Conservation (phyloP, 208 protist genomes). For the Herpetomonas samuelpessoai region DNA sequence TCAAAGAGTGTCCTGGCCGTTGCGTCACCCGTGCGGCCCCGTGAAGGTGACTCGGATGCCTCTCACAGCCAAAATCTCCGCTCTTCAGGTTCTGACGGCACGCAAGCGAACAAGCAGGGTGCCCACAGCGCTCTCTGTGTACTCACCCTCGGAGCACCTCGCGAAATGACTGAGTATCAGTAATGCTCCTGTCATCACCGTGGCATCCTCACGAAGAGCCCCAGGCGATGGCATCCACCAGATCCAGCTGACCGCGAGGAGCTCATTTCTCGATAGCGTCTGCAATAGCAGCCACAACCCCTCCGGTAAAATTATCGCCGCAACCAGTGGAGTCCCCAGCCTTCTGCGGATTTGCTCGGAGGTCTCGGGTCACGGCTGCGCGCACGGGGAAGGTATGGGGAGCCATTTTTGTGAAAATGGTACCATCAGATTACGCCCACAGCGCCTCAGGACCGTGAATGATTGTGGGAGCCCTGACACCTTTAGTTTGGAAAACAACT, state of each 20-base stretch:
- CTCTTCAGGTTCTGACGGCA: too few relatives aligned
- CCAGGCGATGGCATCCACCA: slow-evolving; percentile 18
- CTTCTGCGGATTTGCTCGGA: slow-evolving; percentile 8
- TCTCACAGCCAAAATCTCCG: too few relatives aligned
- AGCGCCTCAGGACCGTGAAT: slow-evolving; percentile 15
- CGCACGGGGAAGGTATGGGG: slow-evolving; percentile 18
- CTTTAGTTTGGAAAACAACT: slow-evolving; percentile 23
- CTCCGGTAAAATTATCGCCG: slow-evolving; percentile 27
- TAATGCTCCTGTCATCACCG: too few relatives aligned
- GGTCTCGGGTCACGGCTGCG: slow-evolving; percentile 11
- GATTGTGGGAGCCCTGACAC: slow-evolving; percentile 21
- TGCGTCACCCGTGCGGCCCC: too few relatives aligned
- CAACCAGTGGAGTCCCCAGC: slow-evolving; percentile 23
- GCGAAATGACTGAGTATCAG: too few relatives aligned
- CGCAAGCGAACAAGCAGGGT: too few relatives aligned
- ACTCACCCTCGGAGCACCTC: too few relatives aligned
- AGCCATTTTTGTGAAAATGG: slow-evolving; percentile 21
- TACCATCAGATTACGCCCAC: slow-evolving; percentile 23
- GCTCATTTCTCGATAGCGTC: slow-evolving; percentile 13
- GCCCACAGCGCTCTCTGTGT: too few relatives aligned
- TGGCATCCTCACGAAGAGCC: slow-evolving; percentile 18
- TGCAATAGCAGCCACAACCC: slow-evolving; percentile 12
- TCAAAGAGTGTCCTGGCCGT: too few relatives aligned
- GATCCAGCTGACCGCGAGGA: slow-evolving; percentile 11
- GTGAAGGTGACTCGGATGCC: too few relatives aligned